Conservation (phyloP, 257 asterid species). For the Fraxinus anomala region DNA sequence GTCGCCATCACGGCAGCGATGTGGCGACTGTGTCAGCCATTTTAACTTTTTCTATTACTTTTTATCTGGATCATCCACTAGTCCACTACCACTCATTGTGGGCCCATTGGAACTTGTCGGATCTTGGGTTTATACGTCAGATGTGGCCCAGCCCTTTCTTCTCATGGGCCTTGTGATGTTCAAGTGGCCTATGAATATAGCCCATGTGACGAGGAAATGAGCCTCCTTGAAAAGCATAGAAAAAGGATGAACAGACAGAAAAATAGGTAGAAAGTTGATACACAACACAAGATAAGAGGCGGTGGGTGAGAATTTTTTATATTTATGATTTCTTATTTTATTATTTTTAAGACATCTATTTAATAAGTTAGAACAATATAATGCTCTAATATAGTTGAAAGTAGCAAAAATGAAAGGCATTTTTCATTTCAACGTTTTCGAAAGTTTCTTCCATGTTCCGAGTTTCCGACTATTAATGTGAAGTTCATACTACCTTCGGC, state of each 20-base stretch:
- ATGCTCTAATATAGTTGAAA: not conserved
- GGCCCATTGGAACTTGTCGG: constrained; percentile 33
- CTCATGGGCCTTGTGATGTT: constrained; percentile 23
- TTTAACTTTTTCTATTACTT: constrained; percentile 9
- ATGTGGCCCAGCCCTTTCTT: constrained; percentile 30
- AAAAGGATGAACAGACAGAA: not conserved
- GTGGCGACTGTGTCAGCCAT: constrained; percentile 30
- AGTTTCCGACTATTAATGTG: not conserved
- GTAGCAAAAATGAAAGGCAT: not conserved
- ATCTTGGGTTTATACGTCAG: constrained; percentile 27
- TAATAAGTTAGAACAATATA: constrained; percentile 16
- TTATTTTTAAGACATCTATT: constrained; percentile 23
- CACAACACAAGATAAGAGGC: not conserved
- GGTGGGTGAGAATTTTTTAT: not conserved
- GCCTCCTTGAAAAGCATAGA: constrained; percentile 23
- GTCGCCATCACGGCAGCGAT: constrained; percentile 36
- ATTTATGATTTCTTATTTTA: not conserved
- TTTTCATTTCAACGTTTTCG: not conserved
- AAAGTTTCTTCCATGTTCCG: not conserved
- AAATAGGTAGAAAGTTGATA: not conserved
- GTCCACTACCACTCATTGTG: not conserved
- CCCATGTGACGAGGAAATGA: constrained; percentile 31
- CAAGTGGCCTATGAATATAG: constrained; percentile 12
- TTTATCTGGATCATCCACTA: not conserved
- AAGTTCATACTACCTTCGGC: not conserved